Evolutionary conservation across 1,139 yeast species (phyloP).

Genomic region (Saccharomyces hybrid): DNA sequence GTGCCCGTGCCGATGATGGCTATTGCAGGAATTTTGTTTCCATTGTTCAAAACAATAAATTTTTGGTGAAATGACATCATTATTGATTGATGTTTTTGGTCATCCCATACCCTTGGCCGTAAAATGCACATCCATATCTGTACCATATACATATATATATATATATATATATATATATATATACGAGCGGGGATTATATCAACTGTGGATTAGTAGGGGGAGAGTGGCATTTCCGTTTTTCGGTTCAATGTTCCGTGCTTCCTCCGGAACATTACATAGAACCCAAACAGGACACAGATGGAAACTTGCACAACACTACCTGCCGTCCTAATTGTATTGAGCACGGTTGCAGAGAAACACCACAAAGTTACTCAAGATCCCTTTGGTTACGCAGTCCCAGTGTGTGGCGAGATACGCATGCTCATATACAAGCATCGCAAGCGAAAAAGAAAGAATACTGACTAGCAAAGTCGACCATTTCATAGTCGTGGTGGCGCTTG

Average conservation of each 20-base stretch:
- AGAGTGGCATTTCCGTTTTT: neutral
- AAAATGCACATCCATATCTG: neutral
- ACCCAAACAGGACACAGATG: neutral
- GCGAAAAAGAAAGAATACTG: no score
- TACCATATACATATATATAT: no score
- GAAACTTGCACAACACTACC: neutral
- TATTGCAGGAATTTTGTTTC: constrained; percentile 40
- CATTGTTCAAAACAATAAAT: constrained; percentile 33
- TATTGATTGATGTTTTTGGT: neutral
- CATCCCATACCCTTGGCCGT: no score
- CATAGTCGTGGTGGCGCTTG: neutral
- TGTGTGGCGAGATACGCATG: no score
- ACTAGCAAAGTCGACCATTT: no score
- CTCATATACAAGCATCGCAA: neutral
- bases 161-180: neutral
- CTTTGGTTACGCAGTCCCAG: neutral
- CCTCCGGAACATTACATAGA: neutral
- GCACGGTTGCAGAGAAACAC: neutral
- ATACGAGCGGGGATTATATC: neutral
- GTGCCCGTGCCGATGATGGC: constrained; percentile 63
- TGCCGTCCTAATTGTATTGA: neutral
- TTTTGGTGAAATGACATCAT: constrained; percentile 20
- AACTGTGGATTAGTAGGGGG: neutral
- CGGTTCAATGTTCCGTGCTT: neutral
- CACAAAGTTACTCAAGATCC: neutral